Evolutionary conservation across 1,284 basidiomycete genomes (phyloP), one percentile per base, ranked within the genome.

Genomic region (Cryptococcus neoformans): DNA sequence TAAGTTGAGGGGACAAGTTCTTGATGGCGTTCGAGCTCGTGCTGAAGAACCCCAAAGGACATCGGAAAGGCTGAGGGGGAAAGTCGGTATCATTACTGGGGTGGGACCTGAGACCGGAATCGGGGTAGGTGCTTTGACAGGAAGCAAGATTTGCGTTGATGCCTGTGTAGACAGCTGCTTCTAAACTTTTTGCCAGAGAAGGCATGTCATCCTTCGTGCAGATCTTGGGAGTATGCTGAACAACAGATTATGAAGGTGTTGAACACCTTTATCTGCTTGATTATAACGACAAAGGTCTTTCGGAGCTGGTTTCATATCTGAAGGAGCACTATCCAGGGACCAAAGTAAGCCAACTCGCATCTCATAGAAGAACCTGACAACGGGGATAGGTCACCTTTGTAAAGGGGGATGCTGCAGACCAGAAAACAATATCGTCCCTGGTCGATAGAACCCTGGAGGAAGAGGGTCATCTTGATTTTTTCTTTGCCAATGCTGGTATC

Each of bases 381-480:
- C 45, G n/a, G 28, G 3, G 11, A 34, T 17, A 48, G 46, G 46
- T 51, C 17, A 62, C 63, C n/a, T 63, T 80, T 5, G 69, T 87
- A 39, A 83, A 86, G 72, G 92, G 84, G 11, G 93, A 97, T 70
- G 92, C 92, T 6, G 86, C 92, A 11, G 86, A 91, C 67, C 87
- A 92, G 57, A 65, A 76, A n/a, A 82, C 86, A 12, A 87, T 96
- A 60, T 80, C 82, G 37, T 78, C 75, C 3, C 71, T 93, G 2
- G 90, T 92, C 75, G 79, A 87, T 58, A 85, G 81, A 60, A 89
- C 88, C 1, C 65, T 93, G 14, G 73, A 83, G 42, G 92, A 96
- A 62, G 86, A 92, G 68, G 91, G 91, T 2, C 83, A 85, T 49
- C 81, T 96, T 14, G 94, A 97, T 66, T 87, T 95, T 63, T 96